phyloP scores from a whole-genome alignment of 2,329 filamentous ascomycete genomes.

The Colletotrichum filicis region DNA sequence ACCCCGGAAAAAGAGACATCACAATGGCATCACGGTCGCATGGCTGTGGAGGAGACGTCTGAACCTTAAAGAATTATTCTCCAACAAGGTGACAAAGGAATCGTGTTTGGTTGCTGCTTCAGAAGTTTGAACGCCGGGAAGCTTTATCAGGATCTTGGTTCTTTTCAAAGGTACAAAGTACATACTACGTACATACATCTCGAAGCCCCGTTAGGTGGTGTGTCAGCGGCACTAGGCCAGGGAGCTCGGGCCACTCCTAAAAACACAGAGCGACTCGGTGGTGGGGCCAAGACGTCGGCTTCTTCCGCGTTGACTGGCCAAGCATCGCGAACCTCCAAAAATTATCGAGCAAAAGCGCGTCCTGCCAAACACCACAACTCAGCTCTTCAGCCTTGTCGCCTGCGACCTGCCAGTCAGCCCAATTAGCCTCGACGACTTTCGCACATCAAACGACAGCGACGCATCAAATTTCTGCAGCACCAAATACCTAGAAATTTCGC shows the following conservation, averaged over 20 bases:
- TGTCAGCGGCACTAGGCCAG: not conserved
- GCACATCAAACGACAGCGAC: not conserved
- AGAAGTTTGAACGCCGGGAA: not conserved
- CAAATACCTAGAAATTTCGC: not conserved
- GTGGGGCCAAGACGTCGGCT: conserved; percentile 16
- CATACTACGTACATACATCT: not conserved
- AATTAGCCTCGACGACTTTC: not conserved
- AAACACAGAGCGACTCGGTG: not conserved
- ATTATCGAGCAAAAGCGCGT: conserved; percentile 35
- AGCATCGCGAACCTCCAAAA: conserved; percentile 37
- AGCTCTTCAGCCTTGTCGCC: conserved; percentile 7
- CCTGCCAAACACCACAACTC: conserved; percentile 13
- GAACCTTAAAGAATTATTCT: not conserved
- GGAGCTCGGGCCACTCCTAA: not conserved
- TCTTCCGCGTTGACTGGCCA: conserved; percentile 29
- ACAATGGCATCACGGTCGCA: conserved; percentile 21
- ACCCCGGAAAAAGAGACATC: conserved; percentile 2
- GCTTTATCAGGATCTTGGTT: not conserved
- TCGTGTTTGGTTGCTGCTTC: not conserved
- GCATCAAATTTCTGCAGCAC: not conserved
- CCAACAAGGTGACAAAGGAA: not conserved
- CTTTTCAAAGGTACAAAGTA: not conserved
- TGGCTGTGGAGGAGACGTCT: conserved; percentile 1
- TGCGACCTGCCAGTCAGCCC: not conserved
- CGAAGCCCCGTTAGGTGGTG: not conserved